Evolutionary conservation across 2,329 filamentous ascomycete species (phyloP), one percentile per base, ranked within the genome.

Genomic region (Tricladium varicosporioides): DNA sequence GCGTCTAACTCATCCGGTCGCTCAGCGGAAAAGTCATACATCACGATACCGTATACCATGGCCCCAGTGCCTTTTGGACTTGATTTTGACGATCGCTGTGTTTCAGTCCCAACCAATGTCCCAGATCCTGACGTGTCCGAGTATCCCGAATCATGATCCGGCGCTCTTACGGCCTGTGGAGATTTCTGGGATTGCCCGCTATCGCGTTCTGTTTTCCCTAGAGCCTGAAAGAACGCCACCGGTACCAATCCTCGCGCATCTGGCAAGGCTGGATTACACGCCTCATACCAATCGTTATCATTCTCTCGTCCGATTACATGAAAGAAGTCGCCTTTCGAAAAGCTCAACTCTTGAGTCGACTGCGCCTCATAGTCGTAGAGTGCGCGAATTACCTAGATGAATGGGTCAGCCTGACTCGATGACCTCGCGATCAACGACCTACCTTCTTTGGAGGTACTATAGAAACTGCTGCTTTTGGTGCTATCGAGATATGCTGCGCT

Each of bases 301-400:
- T 97, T 88, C 77, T 97, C 94, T 73, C 93, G 88, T 69, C 90
- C 91, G 73, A 97, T 93, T 63, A 99, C 94, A 78, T 97, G 93
- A 73, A 99, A 94, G 74, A 97, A 99, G 73, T 99, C 94, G 70
- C 94, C 94, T 71, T 91, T 89, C 64, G 87, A 91, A 75, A 99
- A 99, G 71, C 89, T 88, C 68, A 99, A 80, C 77, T 96, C 87
- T 72, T 93, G 88, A 53, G 76, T 76, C 59, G 85, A 84, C 69
- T 88, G 83, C 58, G 92, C 89, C 69, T 88, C 83, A 76, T 96
- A 96, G 74, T 95, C 91, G 80, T 96, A 96, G 58, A 97, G 87
- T 31, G 94, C 94, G 79, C 93, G 92, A 74, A 99, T 99, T 60
- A 99, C 92, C 92, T 97, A 69, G 51, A 68, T 64, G 13, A 46